phyloP scores from a whole-genome alignment of 176 grass and related monocot genomes.

The Elymus sibiricus region DNA sequence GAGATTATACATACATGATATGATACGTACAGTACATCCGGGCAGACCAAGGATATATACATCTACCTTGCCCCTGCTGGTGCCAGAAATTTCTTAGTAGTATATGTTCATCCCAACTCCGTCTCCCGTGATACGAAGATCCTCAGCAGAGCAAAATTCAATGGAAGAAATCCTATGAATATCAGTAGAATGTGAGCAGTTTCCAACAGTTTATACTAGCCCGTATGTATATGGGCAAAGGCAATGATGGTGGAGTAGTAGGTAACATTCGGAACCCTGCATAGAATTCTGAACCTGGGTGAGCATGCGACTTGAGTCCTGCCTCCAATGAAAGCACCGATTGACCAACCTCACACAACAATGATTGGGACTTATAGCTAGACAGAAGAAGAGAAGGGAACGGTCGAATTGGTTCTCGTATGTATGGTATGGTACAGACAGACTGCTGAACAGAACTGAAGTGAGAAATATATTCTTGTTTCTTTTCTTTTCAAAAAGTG shows the following conservation, averaged over 20 bases:
- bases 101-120: neutral
- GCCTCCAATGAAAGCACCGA: neutral
- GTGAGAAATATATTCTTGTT: neutral
- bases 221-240: too few relatives aligned
- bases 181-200: too few relatives aligned
- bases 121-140: too few relatives aligned
- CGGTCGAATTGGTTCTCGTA: neutral
- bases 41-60: neutral
- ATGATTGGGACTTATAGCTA: neutral
- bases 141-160: too few relatives aligned
- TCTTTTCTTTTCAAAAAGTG: neutral
- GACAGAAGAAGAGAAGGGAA: neutral
- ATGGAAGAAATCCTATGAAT: neutral
- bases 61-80: neutral
- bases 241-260: neutral
- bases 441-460: neutral
- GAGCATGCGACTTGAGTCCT: conserved; percentile 6
- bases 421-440: neutral
- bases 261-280: conserved; percentile 3
- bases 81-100: neutral
- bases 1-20: neutral
- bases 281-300: conserved; percentile 25
- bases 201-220: too few relatives aligned
- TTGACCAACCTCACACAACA: conserved; percentile 11
- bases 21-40: neutral